Evolutionary conservation across 805 yeast species (phyloP).

Genomic region (Vanderwaltozyma tropicalis): DNA sequence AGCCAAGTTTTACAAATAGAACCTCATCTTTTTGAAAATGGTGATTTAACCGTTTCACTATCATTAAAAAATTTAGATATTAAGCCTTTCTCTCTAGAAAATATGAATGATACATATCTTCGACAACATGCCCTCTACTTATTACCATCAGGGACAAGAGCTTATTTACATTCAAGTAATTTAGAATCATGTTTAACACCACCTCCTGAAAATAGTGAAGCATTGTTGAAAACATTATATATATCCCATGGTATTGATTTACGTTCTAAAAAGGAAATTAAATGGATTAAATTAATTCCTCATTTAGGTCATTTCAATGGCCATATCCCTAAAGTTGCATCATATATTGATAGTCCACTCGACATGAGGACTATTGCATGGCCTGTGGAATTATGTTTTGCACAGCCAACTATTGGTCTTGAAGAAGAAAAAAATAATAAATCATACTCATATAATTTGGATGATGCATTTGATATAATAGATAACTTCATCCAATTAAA

Average conservation of each 20-base stretch:
- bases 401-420: slow-evolving; percentile 33
- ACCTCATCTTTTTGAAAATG: slow-evolving; percentile 38
- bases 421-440: background rate
- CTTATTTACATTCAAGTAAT: slow-evolving; percentile 31
- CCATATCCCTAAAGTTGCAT: slow-evolving; percentile 51
- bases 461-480: slow-evolving; percentile 27
- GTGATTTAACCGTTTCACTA: slow-evolving; percentile 33
- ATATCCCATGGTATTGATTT: slow-evolving; percentile 30
- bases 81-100: slow-evolving; percentile 24
- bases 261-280: slow-evolving; percentile 19
- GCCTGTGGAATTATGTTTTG: slow-evolving; percentile 60
- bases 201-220: slow-evolving; percentile 34
- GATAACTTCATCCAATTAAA: slow-evolving; percentile 32
- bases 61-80: slow-evolving; percentile 28
- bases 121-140: slow-evolving; percentile 35
- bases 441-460: background rate
- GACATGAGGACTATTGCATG: slow-evolving; percentile 52
- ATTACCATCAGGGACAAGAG: slow-evolving; percentile 48
- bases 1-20: slow-evolving; percentile 31
- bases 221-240: slow-evolving; percentile 29
- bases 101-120: slow-evolving; percentile 15
- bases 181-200: slow-evolving; percentile 24
- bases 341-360: slow-evolving; percentile 41
- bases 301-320: slow-evolving; percentile 59
- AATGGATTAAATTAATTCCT: slow-evolving; percentile 64